Conservation (phyloP, 805 yeast species). For the Sporopachydermia lactativora region DNA sequence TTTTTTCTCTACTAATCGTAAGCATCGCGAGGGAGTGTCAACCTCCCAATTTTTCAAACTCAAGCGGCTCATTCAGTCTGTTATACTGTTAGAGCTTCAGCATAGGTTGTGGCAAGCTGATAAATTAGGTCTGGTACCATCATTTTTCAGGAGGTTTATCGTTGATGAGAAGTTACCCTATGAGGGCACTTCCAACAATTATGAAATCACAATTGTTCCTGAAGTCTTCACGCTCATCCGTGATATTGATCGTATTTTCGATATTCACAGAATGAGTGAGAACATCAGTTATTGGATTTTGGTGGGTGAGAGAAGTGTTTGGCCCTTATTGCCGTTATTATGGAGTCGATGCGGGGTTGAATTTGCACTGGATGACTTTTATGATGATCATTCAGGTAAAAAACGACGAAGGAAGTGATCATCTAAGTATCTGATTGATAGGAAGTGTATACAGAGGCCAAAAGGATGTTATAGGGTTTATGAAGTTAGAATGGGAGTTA, state of each 20-base stretch:
- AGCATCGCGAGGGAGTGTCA: conserved; percentile 36
- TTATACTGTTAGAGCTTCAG: conserved; percentile 64
- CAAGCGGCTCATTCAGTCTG: conserved; percentile 31
- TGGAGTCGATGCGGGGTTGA: conserved; percentile 87
- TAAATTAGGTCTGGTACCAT: conserved; percentile 60
- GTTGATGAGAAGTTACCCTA: conserved; percentile 81
- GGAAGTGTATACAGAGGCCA: not conserved
- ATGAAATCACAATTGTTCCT: conserved; percentile 86
- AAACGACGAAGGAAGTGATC: conserved; percentile 11
- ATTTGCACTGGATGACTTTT: conserved; percentile 70
- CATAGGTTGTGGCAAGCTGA: conserved; percentile 75
- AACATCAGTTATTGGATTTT: conserved; percentile 81
- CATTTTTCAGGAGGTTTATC: conserved; percentile 56
- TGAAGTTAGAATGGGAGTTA: too few species aligned
- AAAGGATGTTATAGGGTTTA: too few species aligned
- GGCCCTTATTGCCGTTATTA: conserved; percentile 79
- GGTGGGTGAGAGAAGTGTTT: conserved; percentile 84
- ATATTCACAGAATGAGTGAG: conserved; percentile 51
- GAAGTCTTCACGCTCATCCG: conserved; percentile 55
- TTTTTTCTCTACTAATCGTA: conserved; percentile 65
- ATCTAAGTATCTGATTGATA: not conserved
- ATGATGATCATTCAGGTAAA: conserved; percentile 25
- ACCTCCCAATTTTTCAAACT: conserved; percentile 23
- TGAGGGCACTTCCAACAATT: conserved; percentile 30
- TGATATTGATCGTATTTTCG: conserved; percentile 66